Evolutionary conservation across 192 early-diverging fungal genomes (phyloP).

Genomic region (Neocallimastix lanati): DNA sequence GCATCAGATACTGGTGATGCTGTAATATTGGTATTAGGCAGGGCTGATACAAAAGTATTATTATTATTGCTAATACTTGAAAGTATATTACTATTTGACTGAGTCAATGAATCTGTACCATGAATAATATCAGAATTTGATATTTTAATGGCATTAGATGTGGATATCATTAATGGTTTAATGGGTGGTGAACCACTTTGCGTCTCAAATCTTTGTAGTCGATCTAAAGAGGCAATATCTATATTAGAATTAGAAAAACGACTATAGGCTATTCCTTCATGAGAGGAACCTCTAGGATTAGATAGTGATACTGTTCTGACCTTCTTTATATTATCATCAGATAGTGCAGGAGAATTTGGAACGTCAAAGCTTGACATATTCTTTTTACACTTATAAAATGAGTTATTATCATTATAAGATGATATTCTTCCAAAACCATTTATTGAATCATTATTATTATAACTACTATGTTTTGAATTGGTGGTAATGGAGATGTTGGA

Average conservation of each 20-base stretch:
- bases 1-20: not conserved
- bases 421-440: not conserved
- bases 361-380: not conserved
- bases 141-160: not conserved
- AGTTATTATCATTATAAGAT: not conserved
- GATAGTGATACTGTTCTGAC: too few relatives aligned
- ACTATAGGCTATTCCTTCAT: too few relatives aligned
- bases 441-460: not conserved
- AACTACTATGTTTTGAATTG: not conserved
- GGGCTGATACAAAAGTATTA: too few relatives aligned
- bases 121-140: too few relatives aligned
- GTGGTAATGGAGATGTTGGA: not conserved
- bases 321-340: too few relatives aligned
- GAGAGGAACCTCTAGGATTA: too few relatives aligned
- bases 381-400: not conserved
- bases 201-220: too few relatives aligned
- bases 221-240: too few relatives aligned
- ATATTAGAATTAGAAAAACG: too few relatives aligned
- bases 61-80: too few relatives aligned
- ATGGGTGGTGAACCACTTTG: not conserved
- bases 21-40: not conserved
- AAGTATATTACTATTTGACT: too few relatives aligned
- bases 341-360: not conserved
- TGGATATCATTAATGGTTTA: not conserved
- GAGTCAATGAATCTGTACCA: not conserved